Percentiles rank a stretch among this genome's conserved stretches.
Conservation (phyloP, 208 protist species). For the Trypanosoma grayi region DNA sequence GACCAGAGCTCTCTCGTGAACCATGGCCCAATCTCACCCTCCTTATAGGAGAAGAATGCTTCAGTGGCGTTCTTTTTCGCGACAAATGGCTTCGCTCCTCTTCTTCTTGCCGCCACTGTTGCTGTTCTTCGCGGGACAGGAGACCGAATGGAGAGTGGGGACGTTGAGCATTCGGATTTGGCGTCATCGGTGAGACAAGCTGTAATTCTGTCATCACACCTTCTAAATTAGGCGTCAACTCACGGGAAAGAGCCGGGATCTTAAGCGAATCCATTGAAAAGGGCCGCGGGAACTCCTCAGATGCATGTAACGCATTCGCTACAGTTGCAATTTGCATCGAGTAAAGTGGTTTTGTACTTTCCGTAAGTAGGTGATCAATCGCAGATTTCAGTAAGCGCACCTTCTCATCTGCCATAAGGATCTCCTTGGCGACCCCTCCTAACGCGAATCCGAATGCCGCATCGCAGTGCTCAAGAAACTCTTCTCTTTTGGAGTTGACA, state of each 20-base stretch:
- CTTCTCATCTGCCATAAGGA: slow-evolving; percentile 77
- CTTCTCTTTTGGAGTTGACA: slow-evolving; percentile 61
- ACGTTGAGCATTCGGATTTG: not conserved
- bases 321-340: slow-evolving; percentile 88
- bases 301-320: slow-evolving; percentile 55
- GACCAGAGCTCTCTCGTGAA: not conserved
- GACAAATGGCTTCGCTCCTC: not conserved
- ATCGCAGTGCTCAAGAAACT: slow-evolving; percentile 76
- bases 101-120: not conserved
- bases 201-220: slow-evolving; percentile 67
- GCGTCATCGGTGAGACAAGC: slow-evolving; percentile 27
- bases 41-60: not conserved
- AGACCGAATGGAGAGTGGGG: not conserved
- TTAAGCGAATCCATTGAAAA: slow-evolving; percentile 54
- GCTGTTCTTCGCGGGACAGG: not conserved
- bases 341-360: slow-evolving; percentile 54
- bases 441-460: slow-evolving; percentile 63
- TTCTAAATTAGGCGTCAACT: slow-evolving; percentile 68
- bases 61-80: not conserved
- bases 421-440: slow-evolving; percentile 64
- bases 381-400: slow-evolving; percentile 65
- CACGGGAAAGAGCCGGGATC: slow-evolving; percentile 35
- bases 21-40: not conserved
- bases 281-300: slow-evolving; percentile 37
- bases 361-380: slow-evolving; percentile 61